Base-by-base conservation (phyloP, 2,329 filamentous ascomycete species). In the Cladosporium phlei region DNA sequence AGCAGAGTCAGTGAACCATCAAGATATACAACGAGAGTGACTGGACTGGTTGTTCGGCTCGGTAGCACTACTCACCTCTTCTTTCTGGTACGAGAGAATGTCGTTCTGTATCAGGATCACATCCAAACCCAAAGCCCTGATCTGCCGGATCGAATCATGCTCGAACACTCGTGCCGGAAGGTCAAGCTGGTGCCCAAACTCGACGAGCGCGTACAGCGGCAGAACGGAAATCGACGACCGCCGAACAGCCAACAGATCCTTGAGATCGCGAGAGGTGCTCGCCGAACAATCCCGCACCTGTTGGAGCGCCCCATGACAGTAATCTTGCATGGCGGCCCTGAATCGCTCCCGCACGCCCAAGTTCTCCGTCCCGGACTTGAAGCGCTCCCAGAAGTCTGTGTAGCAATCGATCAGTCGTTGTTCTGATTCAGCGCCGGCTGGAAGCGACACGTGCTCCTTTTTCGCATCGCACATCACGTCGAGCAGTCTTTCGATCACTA, bases 71-170 rank as follows among this genome's bases (percentile, higher is more conserved):
- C 34, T 37, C 11, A 37, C 30, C 27, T 46, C 43, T 22, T 46
- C 43, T 10, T 46, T 46, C 4, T 12, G 33, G 19, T 46, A 46
- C 4, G 43, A 46, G 4, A 46, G 11, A n/a, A 46, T 22, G 33
- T 46, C 43, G 33, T 46, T 46, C 11, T 46, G 43, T 16, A 46
- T 33, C 3, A 38, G 33, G 2, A 32, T 46, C 3, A 46, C n/a
- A 14, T 46, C 43, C 16, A 46, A 25, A 22, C 28, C 43, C 5
- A 32, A 11, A 19, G 22, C 11, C 14, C 20, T 14, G 22, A 46
- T 37, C 5, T 43, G 20, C 10, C 22, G 16, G 16, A 43, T 33
- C n/a, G 6, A 17, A 2, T 12, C 17, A 29, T 33, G 11, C 3
- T 46, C 10, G n/a, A 46, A 22, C 3, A 46, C 33, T 2, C 3